Evolutionary conservation across 352 stramenopile genomes (phyloP).

Genomic region (Paralagenidium karlingii): DNA sequence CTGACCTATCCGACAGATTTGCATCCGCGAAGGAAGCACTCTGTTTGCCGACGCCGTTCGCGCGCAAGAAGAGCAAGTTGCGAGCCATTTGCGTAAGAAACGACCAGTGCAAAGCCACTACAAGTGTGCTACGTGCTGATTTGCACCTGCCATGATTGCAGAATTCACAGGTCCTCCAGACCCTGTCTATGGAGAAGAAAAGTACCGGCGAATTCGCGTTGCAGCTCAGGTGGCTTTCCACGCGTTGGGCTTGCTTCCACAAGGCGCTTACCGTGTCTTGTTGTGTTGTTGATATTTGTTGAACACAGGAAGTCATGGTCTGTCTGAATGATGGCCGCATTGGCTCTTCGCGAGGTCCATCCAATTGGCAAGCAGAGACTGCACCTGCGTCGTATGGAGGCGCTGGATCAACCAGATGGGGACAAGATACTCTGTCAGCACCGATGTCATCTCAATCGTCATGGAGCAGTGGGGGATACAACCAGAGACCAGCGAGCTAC

Average conservation of each 20-base stretch:
- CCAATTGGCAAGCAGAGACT: too few relatives aligned
- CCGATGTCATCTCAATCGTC: too few relatives aligned
- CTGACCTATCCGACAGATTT: background rate
- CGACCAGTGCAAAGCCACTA: background rate
- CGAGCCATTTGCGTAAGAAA: too few relatives aligned
- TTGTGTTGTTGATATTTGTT: slow-evolving; percentile 5
- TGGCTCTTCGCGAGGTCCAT: too few relatives aligned
- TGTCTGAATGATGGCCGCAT: slow-evolving; percentile 58
- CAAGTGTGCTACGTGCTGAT: too few relatives aligned
- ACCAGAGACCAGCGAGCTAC: too few relatives aligned
- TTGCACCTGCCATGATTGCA: too few relatives aligned
- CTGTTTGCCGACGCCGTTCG: slow-evolving; percentile 2
- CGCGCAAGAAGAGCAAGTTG: slow-evolving; percentile 1
- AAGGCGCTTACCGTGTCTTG: too few relatives aligned
- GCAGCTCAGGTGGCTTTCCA: background rate
- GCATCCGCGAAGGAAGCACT: background rate
- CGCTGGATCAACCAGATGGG: too few relatives aligned
- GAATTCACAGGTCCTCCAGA: background rate
- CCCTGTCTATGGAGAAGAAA: slow-evolving; percentile 4
- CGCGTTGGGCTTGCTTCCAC: background rate
- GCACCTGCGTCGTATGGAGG: too few relatives aligned
- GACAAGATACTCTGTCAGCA: too few relatives aligned
- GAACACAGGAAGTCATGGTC: slow-evolving; percentile 49
- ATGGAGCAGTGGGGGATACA: too few relatives aligned
- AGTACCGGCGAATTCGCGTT: slow-evolving; percentile 5